Conservation (phyloP, 306 rosid species). For the Cucurbita argyrosperma region DNA sequence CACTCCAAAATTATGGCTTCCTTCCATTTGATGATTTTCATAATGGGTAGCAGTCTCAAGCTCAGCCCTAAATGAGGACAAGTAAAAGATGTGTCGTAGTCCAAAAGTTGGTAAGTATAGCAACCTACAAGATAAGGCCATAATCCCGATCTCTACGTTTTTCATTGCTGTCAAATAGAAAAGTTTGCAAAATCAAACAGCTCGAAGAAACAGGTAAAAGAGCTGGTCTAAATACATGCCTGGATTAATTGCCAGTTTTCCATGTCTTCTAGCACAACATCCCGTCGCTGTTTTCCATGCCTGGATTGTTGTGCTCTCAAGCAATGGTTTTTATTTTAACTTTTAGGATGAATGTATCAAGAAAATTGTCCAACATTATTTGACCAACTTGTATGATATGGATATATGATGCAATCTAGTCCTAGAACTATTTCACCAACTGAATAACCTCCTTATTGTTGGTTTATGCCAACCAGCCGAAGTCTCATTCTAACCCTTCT, state of each 20-base stretch:
- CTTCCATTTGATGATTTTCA: not conserved
- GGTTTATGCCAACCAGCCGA: constrained; percentile 1
- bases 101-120: not conserved
- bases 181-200: not conserved
- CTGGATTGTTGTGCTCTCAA: not conserved
- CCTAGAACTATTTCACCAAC: not conserved
- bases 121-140: not conserved
- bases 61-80: not conserved
- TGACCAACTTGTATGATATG: not conserved
- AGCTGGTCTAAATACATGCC: not conserved
- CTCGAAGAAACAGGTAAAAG: not conserved
- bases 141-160: not conserved
- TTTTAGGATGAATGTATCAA: not conserved
- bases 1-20: not conserved
- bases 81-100: not conserved
- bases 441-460: not conserved
- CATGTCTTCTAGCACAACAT: not conserved
- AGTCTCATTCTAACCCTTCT: not conserved
- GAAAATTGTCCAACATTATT: not conserved
- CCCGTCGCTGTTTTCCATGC: not conserved
- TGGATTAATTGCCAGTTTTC: not conserved
- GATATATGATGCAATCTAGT: not conserved
- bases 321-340: not conserved
- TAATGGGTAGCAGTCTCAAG: not conserved
- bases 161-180: not conserved